These are phyloP conservation scores for Stemphylium beticola DNA, from an alignment of 2,329 filamentous ascomycete genomes.

Conservation along the genomic window DNA sequence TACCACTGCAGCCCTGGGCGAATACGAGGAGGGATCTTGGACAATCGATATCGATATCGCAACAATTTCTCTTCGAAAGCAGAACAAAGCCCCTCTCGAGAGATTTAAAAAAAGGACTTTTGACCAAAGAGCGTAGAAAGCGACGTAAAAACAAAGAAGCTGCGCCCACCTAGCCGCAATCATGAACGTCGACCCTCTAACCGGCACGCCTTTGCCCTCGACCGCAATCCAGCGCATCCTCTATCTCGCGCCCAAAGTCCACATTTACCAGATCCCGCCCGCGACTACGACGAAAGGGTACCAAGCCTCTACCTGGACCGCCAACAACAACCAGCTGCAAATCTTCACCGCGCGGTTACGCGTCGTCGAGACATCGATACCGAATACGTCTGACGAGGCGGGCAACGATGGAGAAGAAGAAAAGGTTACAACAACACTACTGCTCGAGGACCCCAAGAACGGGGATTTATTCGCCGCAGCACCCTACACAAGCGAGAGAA, in stretches of 20 bases:
- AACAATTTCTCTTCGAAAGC: background rate
- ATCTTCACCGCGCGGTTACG: conserved; percentile 88
- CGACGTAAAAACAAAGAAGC: too few relatives aligned
- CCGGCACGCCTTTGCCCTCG: conserved; percentile 69
- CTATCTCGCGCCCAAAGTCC: conserved; percentile 74
- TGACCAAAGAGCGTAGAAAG: too few relatives aligned
- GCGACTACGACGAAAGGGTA: conserved; percentile 79
- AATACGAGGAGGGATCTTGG: background rate
- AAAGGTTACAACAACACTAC: conserved; percentile 72
- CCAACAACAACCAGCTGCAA: conserved; percentile 67
- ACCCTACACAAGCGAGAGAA: conserved; percentile 70
- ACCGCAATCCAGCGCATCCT: conserved; percentile 86
- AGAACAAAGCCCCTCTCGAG: background rate
- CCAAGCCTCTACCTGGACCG: conserved; percentile 77
- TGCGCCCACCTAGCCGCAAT: background rate
- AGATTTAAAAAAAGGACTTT: background rate
- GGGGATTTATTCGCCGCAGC: conserved; percentile 84
- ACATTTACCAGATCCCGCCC: conserved; percentile 88
- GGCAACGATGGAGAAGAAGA: conserved; percentile 51
- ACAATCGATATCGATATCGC: background rate
- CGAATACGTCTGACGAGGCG: conserved; percentile 13
- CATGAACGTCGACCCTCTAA: conserved; percentile 75
- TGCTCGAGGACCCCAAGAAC: conserved; percentile 76
- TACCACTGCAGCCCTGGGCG: too few relatives aligned
- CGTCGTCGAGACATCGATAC: conserved; percentile 74